Evolutionary conservation across 768 basidiomycete species (phyloP).

Genomic region (Rhodotorula toruloides): DNA sequence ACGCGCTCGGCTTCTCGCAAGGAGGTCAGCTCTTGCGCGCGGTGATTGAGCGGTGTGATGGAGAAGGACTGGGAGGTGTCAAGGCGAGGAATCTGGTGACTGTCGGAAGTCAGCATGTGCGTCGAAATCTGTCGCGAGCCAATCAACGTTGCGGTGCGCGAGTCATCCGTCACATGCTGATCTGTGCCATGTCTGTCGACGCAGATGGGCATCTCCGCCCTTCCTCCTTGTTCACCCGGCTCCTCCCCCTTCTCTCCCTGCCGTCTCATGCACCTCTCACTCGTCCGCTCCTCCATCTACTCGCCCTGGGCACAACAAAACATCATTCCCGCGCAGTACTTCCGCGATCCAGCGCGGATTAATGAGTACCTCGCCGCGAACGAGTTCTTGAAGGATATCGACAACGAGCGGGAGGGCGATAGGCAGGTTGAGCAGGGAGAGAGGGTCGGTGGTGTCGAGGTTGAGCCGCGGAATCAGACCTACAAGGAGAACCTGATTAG

Average conservation of each 20-base stretch:
- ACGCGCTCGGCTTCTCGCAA: constrained; percentile 51
- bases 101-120: constrained; percentile 43
- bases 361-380: constrained; percentile 46
- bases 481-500: constrained; percentile 37
- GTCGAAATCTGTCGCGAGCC: background rate
- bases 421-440: constrained; percentile 20
- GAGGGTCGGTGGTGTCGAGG: background rate
- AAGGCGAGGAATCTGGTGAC: constrained; percentile 48
- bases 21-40: constrained; percentile 49
- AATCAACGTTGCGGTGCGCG: too few species aligned
- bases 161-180: too few species aligned
- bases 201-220: constrained; percentile 47
- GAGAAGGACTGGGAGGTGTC: constrained; percentile 13
- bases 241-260: constrained; percentile 27
- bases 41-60: constrained; percentile 47
- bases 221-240: constrained; percentile 48
- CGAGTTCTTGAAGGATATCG: constrained; percentile 46
- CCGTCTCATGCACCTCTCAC: constrained; percentile 36
- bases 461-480: constrained; percentile 27
- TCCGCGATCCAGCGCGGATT: constrained; percentile 47
- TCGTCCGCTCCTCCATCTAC: constrained; percentile 37
- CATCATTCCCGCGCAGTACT: constrained; percentile 48
- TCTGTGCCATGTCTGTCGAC: background rate
- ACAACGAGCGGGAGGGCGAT: constrained; percentile 45
- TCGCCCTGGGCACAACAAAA: constrained; percentile 38